phyloP scores from a whole-genome alignment of 192 early-diverging fungal genomes.

The Coemansia sp. region DNA sequence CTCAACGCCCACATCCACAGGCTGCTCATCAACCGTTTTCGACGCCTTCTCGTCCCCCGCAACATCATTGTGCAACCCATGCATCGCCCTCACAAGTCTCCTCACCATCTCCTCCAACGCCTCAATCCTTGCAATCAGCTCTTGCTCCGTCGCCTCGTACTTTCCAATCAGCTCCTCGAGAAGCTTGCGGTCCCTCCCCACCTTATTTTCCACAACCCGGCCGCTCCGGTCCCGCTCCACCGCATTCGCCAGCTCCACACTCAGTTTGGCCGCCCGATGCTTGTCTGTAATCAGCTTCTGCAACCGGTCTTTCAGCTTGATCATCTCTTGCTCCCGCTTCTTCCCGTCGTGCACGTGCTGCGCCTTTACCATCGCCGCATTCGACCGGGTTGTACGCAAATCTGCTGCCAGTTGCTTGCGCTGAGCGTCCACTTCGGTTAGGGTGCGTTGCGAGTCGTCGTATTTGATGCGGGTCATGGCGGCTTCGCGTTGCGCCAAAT shows the following conservation, averaged over 20 bases:
- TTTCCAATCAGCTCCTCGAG: conserved; percentile 31
- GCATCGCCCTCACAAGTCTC: conserved; percentile 14
- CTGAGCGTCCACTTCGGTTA: conserved; percentile 17
- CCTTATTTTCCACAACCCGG: conserved; percentile 15
- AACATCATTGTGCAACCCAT: conserved; percentile 13
- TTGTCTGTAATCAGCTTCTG: conserved; percentile 52
- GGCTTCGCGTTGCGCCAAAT: conserved; percentile 38
- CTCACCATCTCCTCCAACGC: conserved; percentile 26
- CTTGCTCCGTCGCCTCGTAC: conserved; percentile 28
- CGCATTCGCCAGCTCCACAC: conserved; percentile 37
- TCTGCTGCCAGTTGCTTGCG: conserved; percentile 29
- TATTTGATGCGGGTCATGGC: conserved; percentile 24
- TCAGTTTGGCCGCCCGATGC: conserved; percentile 25
- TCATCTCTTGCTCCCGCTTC: conserved; percentile 48
- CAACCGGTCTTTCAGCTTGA: conserved; percentile 42
- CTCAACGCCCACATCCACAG: conserved; percentile 14
- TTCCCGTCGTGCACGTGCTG: conserved; percentile 49
- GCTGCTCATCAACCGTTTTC: neutral
- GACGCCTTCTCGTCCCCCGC: neutral
- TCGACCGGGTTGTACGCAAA: conserved; percentile 34
- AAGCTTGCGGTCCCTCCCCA: conserved; percentile 16
- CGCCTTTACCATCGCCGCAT: conserved; percentile 24
- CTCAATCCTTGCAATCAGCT: conserved; percentile 18
- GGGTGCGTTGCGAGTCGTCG: conserved; percentile 30
- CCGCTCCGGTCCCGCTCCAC: conserved; percentile 28